Conservation (phyloP, 306 rosid genomes). For the Dicorynia guianensis region DNA sequence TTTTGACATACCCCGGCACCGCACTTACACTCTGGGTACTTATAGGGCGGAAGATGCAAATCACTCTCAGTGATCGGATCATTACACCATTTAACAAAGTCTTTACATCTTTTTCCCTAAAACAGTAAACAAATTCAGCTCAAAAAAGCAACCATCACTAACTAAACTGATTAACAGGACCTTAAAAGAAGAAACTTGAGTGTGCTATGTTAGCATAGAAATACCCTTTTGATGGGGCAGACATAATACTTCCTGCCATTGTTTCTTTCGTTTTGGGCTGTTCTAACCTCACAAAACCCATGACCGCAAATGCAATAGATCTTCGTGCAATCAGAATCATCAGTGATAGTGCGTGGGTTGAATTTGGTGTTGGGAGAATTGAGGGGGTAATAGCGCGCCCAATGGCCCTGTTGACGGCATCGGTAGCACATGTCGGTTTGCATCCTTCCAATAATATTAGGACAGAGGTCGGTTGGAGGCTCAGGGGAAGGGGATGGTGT, state of each 20-base stretch:
- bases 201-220: too few species aligned
- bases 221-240: too few species aligned
- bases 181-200: too few species aligned
- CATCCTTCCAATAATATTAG: slow-evolving; percentile 13
- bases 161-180: too few species aligned
- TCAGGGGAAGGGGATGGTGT: neutral
- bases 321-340: too few species aligned
- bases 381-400: slow-evolving; percentile 38
- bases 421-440: slow-evolving; percentile 29
- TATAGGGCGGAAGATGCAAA: slow-evolving; percentile 39
- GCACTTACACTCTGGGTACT: slow-evolving; percentile 49
- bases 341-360: too few species aligned
- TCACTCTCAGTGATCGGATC: slow-evolving; percentile 8
- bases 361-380: neutral
- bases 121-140: neutral
- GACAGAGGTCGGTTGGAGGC: neutral
- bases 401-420: slow-evolving; percentile 40
- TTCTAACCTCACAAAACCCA: too few species aligned
- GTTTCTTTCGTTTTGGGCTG: too few species aligned
- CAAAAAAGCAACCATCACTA: neutral
- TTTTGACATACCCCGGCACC: slow-evolving; percentile 53
- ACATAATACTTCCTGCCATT: too few species aligned
- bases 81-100: slow-evolving; percentile 33
- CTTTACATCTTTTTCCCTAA: slow-evolving; percentile 43
- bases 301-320: too few species aligned